Percentiles rank a stretch among this genome's conserved stretches.
Evolutionary conservation across 2,329 filamentous ascomycete genomes (phyloP).

Genomic region (Fusarium vanettenii): DNA sequence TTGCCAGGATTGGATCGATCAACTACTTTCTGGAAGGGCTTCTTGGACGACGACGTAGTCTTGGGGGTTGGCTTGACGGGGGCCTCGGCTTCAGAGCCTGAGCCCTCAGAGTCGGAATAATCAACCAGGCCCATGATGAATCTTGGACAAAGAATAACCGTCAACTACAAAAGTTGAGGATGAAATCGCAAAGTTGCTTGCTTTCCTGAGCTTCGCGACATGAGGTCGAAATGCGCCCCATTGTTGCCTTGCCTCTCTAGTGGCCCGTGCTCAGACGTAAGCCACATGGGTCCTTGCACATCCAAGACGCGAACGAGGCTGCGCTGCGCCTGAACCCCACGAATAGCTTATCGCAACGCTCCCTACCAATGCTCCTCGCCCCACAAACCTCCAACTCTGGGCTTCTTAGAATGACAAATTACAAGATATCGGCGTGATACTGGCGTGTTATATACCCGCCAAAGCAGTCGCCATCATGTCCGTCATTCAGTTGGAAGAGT

Average conservation of each 20-base stretch:
- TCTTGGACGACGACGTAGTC: constrained; percentile 58
- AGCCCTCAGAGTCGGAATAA: constrained; percentile 88
- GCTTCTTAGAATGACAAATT: constrained; percentile 21
- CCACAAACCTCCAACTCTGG: neutral
- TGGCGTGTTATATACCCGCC: constrained; percentile 6
- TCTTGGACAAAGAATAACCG: neutral
- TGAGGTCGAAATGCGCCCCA: constrained; percentile 22
- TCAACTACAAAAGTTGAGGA: neutral
- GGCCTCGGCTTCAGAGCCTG: constrained; percentile 67
- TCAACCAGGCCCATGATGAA: constrained; percentile 80
- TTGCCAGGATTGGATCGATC: constrained; percentile 85
- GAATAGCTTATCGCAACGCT: constrained; percentile 25
- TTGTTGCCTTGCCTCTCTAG: constrained; percentile 20
- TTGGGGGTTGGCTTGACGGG: constrained; percentile 46
- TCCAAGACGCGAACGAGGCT: constrained; percentile 30
- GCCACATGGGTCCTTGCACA: constrained; percentile 30
- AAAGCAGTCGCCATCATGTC: constrained; percentile 45
- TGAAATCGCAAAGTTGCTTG: constrained; percentile 14
- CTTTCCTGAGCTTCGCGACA: neutral
- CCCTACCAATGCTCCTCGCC: constrained; percentile 5
- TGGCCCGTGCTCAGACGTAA: constrained; percentile 30
- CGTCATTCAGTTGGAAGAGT: constrained; percentile 55
- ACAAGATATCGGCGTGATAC: constrained; percentile 23
- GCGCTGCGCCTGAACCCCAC: constrained; percentile 37
- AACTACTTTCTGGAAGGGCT: constrained; percentile 82